phyloP scores from a whole-genome alignment of 768 basidiomycete species.

The Tricholoma hemisulphureum region DNA sequence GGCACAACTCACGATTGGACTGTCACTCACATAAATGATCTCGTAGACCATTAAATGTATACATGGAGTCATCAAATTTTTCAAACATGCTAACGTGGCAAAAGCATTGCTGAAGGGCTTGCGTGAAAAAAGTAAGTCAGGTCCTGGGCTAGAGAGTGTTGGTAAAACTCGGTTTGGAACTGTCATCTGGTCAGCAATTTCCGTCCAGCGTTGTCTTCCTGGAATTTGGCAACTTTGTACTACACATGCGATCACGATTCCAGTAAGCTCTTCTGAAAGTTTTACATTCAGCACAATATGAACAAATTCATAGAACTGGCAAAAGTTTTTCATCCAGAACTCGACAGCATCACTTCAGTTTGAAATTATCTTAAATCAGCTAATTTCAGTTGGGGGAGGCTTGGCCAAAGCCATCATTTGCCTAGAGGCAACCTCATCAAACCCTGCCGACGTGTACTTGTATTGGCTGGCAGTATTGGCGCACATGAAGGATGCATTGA shows the following conservation, averaged over 20 bases:
- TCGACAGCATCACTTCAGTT: conserved; percentile 15
- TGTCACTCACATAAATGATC: too few relatives aligned
- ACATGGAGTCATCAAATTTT: too few relatives aligned
- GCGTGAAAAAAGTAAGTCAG: not conserved
- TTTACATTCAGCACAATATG: not conserved
- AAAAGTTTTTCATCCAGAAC: conserved; percentile 4
- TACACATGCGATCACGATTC: not conserved
- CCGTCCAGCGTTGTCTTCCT: not conserved
- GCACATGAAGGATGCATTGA: conserved; percentile 14
- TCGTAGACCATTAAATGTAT: too few relatives aligned
- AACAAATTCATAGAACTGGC: conserved; percentile 7
- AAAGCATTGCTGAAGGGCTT: not conserved
- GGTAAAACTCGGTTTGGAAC: not conserved
- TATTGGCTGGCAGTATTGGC: conserved; percentile 35
- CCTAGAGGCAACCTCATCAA: conserved; percentile 28
- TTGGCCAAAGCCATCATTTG: conserved; percentile 29
- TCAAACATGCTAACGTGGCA: too few relatives aligned
- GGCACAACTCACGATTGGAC: too few relatives aligned
- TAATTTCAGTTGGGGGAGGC: conserved; percentile 22
- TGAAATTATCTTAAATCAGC: conserved; percentile 22
- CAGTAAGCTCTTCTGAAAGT: not conserved
- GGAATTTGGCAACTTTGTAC: not conserved
- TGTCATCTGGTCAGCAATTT: not conserved
- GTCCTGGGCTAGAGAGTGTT: not conserved
- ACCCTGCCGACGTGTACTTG: conserved; percentile 31